A percentile compares a stretch with the other conserved stretches of the same genome.
Conservation (phyloP, 2,329 filamentous ascomycete genomes). For the Mollisiaceae sp. region DNA sequence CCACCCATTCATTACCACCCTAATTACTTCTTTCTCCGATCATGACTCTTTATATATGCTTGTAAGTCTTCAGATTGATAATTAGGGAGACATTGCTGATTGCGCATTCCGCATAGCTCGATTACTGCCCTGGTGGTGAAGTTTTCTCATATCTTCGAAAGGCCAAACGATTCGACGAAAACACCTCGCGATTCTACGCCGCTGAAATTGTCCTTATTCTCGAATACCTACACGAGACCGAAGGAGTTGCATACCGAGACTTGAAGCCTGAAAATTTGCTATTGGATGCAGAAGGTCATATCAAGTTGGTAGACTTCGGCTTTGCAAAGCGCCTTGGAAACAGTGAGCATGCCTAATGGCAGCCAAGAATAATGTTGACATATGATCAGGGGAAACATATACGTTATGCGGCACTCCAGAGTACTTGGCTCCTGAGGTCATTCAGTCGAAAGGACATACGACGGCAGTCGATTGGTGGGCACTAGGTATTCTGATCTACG, state of each 20-base stretch:
- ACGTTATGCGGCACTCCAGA: constrained; percentile 84
- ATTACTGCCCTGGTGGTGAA: constrained; percentile 84
- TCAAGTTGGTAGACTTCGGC: constrained; percentile 84
- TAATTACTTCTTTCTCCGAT: constrained; percentile 81
- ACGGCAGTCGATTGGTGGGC: constrained; percentile 89
- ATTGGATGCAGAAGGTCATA: constrained; percentile 76
- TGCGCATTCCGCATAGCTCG: constrained; percentile 53
- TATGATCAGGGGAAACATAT: constrained; percentile 68
- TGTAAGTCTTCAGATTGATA: constrained; percentile 43
- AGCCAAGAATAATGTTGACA: constrained; percentile 15
- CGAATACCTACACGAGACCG: constrained; percentile 79
- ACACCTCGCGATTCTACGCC: constrained; percentile 79
- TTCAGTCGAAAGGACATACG: constrained; percentile 78
- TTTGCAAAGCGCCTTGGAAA: constrained; percentile 80
- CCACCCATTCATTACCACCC: constrained; percentile 82
- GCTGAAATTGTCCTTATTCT: constrained; percentile 84
- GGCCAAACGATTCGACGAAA: constrained; percentile 78
- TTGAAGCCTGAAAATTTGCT: constrained; percentile 84
- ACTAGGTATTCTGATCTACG: constrained; percentile 81
- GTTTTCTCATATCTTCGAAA: constrained; percentile 83
- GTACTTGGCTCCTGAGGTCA: constrained; percentile 84
- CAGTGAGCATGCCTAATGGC: constrained; percentile 44
- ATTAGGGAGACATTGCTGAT: not conserved
- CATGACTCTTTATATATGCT: constrained; percentile 81
- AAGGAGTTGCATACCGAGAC: constrained; percentile 81